Evolutionary conservation across 441 rosid species (phyloP).

Genomic region (Erodium trifolium): DNA sequence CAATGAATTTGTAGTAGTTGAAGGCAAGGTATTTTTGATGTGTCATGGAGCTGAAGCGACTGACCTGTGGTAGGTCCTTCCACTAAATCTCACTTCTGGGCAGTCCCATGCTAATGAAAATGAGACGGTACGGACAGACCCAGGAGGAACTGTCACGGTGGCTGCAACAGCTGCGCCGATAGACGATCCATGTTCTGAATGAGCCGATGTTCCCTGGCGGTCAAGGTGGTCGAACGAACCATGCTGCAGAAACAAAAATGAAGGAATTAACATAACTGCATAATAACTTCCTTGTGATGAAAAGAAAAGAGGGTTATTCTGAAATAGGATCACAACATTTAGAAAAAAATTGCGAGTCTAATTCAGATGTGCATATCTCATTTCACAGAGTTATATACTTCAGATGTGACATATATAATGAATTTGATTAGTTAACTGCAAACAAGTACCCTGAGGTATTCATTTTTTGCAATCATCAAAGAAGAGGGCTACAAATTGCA

Average conservation of each 20-base stretch:
- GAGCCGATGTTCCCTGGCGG: not conserved
- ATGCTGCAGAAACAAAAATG: not conserved
- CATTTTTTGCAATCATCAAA: too few species aligned
- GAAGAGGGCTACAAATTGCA: too few species aligned
- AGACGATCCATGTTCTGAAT: not conserved
- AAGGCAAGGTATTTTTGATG: not conserved
- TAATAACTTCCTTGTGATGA: not conserved
- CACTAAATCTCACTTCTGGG: slow-evolving; percentile 1
- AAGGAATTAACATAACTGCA: slow-evolving; percentile 6
- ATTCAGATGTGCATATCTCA: not conserved
- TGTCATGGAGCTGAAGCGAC: not conserved
- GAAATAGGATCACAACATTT: not conserved
- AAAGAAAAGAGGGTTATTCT: not conserved
- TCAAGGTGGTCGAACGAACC: not conserved
- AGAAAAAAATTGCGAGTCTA: not conserved
- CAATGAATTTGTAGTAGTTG: not conserved
- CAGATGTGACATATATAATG: not conserved
- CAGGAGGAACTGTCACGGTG: not conserved
- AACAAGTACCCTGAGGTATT: too few species aligned
- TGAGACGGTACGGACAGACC: not conserved
- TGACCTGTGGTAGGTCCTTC: slow-evolving; percentile 3
- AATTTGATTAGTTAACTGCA: too few species aligned
- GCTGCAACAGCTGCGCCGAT: slow-evolving; percentile 1
- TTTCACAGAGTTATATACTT: not conserved
- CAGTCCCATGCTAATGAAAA: slow-evolving; percentile 8